These are phyloP conservation scores for sorghum (Sorghum bicolor) DNA, from an alignment of 176 grass and related monocot species.

Conservation along the genomic window DNA sequence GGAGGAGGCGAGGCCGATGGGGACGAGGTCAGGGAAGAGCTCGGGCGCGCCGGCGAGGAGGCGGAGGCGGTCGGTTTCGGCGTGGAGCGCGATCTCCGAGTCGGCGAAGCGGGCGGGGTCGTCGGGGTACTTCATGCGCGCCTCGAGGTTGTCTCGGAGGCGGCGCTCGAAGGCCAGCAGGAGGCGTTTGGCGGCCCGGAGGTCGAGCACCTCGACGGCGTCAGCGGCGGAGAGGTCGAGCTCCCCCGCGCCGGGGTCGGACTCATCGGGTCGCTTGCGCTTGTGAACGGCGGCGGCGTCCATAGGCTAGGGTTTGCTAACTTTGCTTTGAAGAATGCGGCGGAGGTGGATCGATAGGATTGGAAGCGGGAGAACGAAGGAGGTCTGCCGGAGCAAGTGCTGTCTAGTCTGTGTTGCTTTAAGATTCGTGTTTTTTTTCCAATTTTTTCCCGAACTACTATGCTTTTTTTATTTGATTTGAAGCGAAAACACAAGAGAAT, in stretches of 20 bases:
- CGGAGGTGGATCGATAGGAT: neutral
- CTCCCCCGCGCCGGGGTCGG: neutral
- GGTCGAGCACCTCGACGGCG: slow-evolving; percentile 73
- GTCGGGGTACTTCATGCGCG: slow-evolving; percentile 88
- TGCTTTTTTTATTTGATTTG: no score
- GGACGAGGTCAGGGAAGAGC: slow-evolving; percentile 81
- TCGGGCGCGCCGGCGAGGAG: slow-evolving; percentile 81
- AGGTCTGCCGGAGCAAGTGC: neutral
- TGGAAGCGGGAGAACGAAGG: neutral
- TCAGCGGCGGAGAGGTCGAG: slow-evolving; percentile 58
- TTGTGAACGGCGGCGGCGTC: slow-evolving; percentile 29
- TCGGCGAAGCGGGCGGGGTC: slow-evolving; percentile 80
- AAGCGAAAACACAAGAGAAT: no score
- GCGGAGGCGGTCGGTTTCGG: slow-evolving; percentile 72
- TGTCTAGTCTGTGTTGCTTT: neutral
- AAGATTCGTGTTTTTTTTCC: neutral
- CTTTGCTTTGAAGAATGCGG: neutral
- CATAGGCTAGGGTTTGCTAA: slow-evolving; percentile 17
- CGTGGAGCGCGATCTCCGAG: slow-evolving; percentile 81
- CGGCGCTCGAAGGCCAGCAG: slow-evolving; percentile 85
- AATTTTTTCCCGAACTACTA: neutral
- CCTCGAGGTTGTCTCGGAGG: slow-evolving; percentile 90
- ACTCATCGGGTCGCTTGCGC: slow-evolving; percentile 47
- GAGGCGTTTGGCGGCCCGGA: slow-evolving; percentile 73
- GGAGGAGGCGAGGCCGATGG: slow-evolving; percentile 60